Base-by-base conservation (phyloP, 2,329 filamentous ascomycete species). In the Sporothrix curviconia region DNA sequence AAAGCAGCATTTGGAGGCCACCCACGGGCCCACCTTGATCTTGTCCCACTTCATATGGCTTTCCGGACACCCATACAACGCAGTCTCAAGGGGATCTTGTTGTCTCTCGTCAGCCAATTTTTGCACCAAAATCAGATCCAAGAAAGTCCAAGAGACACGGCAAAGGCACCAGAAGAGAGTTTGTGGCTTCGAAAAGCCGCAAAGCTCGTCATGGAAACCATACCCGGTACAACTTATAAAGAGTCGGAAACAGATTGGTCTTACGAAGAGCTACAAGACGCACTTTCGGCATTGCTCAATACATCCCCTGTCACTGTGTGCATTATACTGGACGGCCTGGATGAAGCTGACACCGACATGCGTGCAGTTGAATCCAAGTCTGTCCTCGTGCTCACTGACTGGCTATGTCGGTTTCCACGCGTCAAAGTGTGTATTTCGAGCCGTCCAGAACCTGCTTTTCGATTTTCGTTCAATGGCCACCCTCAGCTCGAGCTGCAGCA, bases 371-470 rank as follows among this genome's bases (percentile, higher is more conserved):
- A 9, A 2, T 36, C 24, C 19, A 52, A 40, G 8, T 36, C 49
- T 17, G 49, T 52, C 4, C 12, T 52, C 8, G 15, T 4, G 2
- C 24, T 52, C 22, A 25, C 40, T 7, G 36, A 52, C 19, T 28
- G 14, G 36, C 49, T 52, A 22, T 52, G 49, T n/a, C 30, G 15
- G 1, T 11, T 40, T 6, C 36, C 49, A 3, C 22, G 34, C 9
- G 49, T 52, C 34, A 52, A 52, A 40, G 49, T 52, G 15, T 52
- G 49, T 22, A 22, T 30, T 15, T 52, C 49, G 15, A 52, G 49
- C 36, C 36, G 49, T 9, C 49, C 49, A 7, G 49, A 52, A 36
- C 49, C 49, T 40, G 22, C 49, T n/a, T 52, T 52, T 17, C 22
- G 37, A 8, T 9, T 15, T 4, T n/a, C n/a, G 4, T 52, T 40